Percentiles rank a stretch among this genome's conserved stretches.
These are phyloP conservation scores for Barnettozyma californica DNA, from an alignment of 805 yeast genomes.

Conservation along the genomic window DNA sequence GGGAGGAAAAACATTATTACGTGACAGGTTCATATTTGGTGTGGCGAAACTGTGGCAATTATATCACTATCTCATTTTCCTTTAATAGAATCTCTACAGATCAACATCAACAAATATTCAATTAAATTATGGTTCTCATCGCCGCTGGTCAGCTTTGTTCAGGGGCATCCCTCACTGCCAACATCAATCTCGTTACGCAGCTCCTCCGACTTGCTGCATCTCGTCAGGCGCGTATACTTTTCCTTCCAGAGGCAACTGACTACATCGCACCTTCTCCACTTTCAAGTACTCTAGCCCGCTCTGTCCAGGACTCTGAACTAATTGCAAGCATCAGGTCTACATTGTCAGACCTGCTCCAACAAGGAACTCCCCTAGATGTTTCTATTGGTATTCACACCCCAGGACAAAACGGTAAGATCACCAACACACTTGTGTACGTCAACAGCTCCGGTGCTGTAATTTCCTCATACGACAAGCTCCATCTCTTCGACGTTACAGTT, in stretches of 20 bases:
- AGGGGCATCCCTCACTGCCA: constrained; percentile 52
- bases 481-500: constrained; percentile 84
- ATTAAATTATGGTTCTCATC: constrained; percentile 44
- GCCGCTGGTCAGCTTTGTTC: constrained; percentile 90
- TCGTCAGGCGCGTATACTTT: constrained; percentile 59
- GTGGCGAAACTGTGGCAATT: no score
- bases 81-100: no score
- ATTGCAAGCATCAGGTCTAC: constrained; percentile 40
- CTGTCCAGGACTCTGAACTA: constrained; percentile 36
- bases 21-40: no score
- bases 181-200: constrained; percentile 52
- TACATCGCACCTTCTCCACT: constrained; percentile 61
- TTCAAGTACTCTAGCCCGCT: constrained; percentile 51
- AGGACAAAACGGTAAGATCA: constrained; percentile 38
- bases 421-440: constrained; percentile 73
- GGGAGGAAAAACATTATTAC: no score
- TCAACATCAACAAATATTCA: no score
- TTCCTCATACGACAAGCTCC: constrained; percentile 77
- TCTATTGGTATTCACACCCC: constrained; percentile 92
- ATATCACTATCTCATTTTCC: no score
- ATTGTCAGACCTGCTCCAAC: constrained; percentile 35
- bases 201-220: constrained; percentile 61
- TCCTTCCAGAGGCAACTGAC: constrained; percentile 93
- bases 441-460: constrained; percentile 56
- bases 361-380: constrained; percentile 44